These are phyloP conservation scores for Naegleria fowleri DNA, from an alignment of 208 protist genomes.

Conservation along the genomic window DNA sequence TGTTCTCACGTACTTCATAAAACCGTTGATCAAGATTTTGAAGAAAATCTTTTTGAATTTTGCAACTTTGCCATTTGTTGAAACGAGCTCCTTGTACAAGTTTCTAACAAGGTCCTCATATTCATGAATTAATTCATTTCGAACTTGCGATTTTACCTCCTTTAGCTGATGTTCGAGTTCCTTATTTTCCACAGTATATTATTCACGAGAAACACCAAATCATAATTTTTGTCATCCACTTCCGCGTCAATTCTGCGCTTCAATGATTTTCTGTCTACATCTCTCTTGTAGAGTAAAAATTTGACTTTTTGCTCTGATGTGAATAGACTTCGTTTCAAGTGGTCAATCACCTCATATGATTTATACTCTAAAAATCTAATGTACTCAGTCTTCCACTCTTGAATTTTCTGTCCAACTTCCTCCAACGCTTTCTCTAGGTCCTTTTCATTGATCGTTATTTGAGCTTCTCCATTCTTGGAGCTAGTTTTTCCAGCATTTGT, in stretches of 20 bases:
- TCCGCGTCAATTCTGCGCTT: slow-evolving; percentile 32
- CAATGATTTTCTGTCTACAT: slow-evolving; percentile 40
- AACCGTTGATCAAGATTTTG: slow-evolving; percentile 44
- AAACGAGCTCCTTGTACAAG: slow-evolving; percentile 36
- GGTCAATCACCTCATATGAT: slow-evolving; percentile 19
- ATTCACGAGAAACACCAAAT: slow-evolving; percentile 43
- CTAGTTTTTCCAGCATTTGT: background rate
- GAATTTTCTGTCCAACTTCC: background rate
- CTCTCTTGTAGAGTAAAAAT: slow-evolving; percentile 31
- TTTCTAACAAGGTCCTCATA: slow-evolving; percentile 40
- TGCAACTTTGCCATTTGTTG: slow-evolving; percentile 38
- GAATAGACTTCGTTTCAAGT: slow-evolving; percentile 27
- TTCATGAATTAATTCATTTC: slow-evolving; percentile 35
- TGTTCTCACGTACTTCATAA: slow-evolving; percentile 41
- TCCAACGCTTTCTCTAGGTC: background rate
- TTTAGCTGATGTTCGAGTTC: slow-evolving; percentile 22
- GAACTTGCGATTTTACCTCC: slow-evolving; percentile 24
- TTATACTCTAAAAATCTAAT: background rate
- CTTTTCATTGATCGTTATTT: background rate
- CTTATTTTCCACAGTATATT: slow-evolving; percentile 35
- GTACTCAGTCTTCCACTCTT: background rate
- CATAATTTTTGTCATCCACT: slow-evolving; percentile 44
- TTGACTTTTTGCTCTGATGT: slow-evolving; percentile 33
- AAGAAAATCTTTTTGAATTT: slow-evolving; percentile 43
- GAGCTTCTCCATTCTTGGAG: background rate